These are phyloP conservation scores for Priceomyces castillae DNA, from an alignment of 805 yeast species.

Conservation along the genomic window DNA sequence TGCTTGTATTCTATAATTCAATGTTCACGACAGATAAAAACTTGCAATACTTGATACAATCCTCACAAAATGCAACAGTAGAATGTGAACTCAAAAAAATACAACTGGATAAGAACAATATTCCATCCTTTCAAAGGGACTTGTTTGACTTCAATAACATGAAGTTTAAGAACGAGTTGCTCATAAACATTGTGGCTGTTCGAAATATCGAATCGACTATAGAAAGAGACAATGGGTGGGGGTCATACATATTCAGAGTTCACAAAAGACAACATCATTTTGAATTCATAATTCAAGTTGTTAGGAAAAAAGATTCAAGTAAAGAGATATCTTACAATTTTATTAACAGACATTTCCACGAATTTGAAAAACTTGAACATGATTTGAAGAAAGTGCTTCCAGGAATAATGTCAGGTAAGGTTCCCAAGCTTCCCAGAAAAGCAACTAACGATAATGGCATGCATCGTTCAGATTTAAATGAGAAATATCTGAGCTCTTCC, in stretches of 20 bases:
- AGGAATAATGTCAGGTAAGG: constrained; percentile 51
- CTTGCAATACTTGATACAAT: constrained; percentile 39
- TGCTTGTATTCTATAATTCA: constrained; percentile 71
- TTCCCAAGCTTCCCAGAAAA: constrained; percentile 59
- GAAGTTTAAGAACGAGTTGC: constrained; percentile 53
- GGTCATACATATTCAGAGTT: not conserved
- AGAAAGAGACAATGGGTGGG: not conserved
- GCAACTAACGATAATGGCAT: constrained; percentile 38
- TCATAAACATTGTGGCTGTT: constrained; percentile 69
- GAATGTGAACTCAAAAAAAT: constrained; percentile 36
- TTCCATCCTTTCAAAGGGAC: not conserved
- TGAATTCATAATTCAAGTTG: constrained; percentile 50
- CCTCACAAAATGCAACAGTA: constrained; percentile 36
- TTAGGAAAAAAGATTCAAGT: constrained; percentile 19
- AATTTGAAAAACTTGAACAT: constrained; percentile 59
- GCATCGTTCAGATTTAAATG: constrained; percentile 10
- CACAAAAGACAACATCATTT: constrained; percentile 24
- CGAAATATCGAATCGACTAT: constrained; percentile 19
- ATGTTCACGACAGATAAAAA: constrained; percentile 65
- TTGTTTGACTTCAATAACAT: constrained; percentile 21
- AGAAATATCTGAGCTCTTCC: constrained; percentile 7
- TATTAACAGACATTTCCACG: constrained; percentile 62
- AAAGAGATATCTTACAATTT: constrained; percentile 32
- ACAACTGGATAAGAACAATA: constrained; percentile 4
- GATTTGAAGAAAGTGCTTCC: constrained; percentile 59